Base-by-base conservation (phyloP, 495 filamentous ascomycete species). In the Evernia prunastri region DNA sequence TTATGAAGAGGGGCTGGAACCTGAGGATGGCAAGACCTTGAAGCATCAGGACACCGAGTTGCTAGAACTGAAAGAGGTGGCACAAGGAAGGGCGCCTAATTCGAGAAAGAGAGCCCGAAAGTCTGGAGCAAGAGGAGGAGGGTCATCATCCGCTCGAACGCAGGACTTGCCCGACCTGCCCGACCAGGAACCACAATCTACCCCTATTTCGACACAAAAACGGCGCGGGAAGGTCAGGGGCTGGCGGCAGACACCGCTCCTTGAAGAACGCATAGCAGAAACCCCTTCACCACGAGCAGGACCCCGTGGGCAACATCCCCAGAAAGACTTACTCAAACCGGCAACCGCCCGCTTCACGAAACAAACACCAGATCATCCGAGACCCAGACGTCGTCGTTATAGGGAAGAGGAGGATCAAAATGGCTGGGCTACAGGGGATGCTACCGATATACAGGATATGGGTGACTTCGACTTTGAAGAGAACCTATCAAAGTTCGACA, bases 401-500 rank as follows among this genome's bases (percentile, higher is more conserved):
- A 79, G 54, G 15, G 40, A 81, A 33, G 77, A 79, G 15, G 82
- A 83, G 29, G 80, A 87, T 66, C 82, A 89, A 25, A 96, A 89
- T 76, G 94, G 91, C 17, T 98, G 94, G 94, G 92, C 91, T 45
- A 97, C 93, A 0, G 94, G 96, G 72, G 92, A 97, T 74, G 91
- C 91, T 31, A 96, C 91, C 3, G 94, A 98, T 74, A 91, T 96
- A n/a, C 93, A 96, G 74, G 93, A 93, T 70, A 80, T 90, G 76
- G 89, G 88, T 2, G 93, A 97, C 65, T 97, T 97, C 66, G 92
- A 97, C 75, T 97, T 97, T 68, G 83, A 87, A 67, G 86, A 84
- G 29, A 90, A 90, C 66, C 79, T 96, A 17, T 90, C 89, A 23
- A 94, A 94, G 68, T 98, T 98, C 67, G 92, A 98, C 74, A 98